Conservation (phyloP, 208 protist genomes). For the Acanthamoeba rhysodes region DNA sequence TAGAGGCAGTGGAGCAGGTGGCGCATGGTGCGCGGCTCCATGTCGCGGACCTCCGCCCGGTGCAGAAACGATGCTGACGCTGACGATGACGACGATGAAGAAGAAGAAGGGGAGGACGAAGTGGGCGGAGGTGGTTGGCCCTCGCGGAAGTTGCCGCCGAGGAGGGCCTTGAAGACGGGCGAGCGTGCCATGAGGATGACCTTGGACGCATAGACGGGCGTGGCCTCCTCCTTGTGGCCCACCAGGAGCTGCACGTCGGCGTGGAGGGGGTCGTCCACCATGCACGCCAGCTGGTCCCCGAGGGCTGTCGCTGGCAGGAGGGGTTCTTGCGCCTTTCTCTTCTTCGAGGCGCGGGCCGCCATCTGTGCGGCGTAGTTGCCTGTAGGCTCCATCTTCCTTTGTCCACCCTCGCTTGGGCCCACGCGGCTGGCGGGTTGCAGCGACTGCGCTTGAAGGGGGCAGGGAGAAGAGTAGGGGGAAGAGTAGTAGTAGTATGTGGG, state of each 20-base stretch:
- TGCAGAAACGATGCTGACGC: neutral
- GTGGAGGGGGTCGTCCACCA: neutral
- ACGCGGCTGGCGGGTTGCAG: too few species aligned
- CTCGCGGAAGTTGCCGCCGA: neutral
- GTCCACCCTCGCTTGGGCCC: too few species aligned
- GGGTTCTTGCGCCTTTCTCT: too few species aligned
- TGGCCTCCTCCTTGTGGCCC: neutral
- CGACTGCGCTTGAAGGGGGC: too few species aligned
- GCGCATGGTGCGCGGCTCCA: neutral
- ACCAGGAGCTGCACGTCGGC: neutral
- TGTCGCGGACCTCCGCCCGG: neutral
- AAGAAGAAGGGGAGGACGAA: neutral
- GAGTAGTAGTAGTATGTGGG: too few species aligned
- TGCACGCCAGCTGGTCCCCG: neutral
- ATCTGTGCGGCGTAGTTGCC: too few species aligned
- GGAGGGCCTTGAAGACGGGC: neutral
- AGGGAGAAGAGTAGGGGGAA: too few species aligned
- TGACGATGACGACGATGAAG: neutral
- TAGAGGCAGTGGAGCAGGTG: neutral
- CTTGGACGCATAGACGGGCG: conserved; percentile 2
- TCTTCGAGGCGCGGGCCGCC: too few species aligned
- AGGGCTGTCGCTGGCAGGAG: too few species aligned
- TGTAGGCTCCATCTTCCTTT: too few species aligned
- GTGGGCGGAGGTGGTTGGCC: neutral
- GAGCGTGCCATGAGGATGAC: neutral